These are phyloP conservation scores for Apiospora koreana DNA, from an alignment of 2,329 filamentous ascomycete species.

Conservation along the genomic window DNA sequence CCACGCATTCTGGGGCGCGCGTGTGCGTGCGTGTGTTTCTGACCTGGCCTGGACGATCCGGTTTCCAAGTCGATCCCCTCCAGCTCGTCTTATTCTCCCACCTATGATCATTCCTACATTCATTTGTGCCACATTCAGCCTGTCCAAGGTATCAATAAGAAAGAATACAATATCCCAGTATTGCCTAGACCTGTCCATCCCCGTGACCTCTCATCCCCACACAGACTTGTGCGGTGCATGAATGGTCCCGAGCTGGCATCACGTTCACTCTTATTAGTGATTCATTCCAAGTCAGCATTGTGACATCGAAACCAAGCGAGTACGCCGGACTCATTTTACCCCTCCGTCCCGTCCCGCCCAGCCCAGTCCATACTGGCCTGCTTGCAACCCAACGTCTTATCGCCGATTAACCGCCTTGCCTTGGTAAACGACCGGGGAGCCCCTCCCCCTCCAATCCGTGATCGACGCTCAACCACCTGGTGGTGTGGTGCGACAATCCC, in stretches of 20 bases:
- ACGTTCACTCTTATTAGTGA: slow-evolving; percentile 4
- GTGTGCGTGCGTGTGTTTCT: not conserved
- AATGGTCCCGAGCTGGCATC: slow-evolving; percentile 4
- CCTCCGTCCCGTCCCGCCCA: not conserved
- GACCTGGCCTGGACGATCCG: not conserved
- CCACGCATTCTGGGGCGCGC: not conserved
- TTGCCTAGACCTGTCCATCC: slow-evolving; percentile 6
- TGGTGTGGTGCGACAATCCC: slow-evolving; percentile 6
- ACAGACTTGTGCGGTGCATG: slow-evolving; percentile 3
- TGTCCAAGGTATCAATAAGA: slow-evolving; percentile 7
- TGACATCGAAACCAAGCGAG: not conserved
- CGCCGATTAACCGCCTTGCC: slow-evolving; percentile 1
- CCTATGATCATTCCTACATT: not conserved
- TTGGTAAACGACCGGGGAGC: slow-evolving; percentile 6
- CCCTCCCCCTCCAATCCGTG: slow-evolving; percentile 4
- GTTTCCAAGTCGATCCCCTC: not conserved
- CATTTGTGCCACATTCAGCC: slow-evolving; percentile 2
- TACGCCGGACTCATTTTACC: not conserved
- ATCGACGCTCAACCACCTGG: not conserved
- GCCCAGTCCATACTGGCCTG: not conserved
- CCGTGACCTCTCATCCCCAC: slow-evolving; percentile 4
- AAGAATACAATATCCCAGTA: slow-evolving; percentile 9
- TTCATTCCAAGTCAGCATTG: slow-evolving; percentile 7
- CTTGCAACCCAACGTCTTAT: slow-evolving; percentile 2
- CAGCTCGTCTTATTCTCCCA: not conserved